Conservation (phyloP, 169 alveolate species). For the Plasmodium cynomolgi region DNA sequence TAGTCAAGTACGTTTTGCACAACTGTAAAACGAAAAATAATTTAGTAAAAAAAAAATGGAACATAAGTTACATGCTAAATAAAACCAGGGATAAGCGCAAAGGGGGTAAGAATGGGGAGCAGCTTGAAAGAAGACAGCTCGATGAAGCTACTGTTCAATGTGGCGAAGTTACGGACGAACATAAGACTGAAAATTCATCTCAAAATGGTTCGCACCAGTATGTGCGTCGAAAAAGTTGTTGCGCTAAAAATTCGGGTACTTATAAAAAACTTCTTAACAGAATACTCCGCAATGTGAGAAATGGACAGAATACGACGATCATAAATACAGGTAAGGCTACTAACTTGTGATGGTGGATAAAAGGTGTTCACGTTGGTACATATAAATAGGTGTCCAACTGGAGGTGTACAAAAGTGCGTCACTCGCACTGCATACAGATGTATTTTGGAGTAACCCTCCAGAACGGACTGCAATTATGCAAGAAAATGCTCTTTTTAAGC, state of each 20-base stretch:
- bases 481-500: background rate
- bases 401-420: background rate
- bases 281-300: conserved; percentile 3
- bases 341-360: background rate
- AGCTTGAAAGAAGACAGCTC: background rate
- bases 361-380: background rate
- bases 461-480: background rate
- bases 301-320: conserved; percentile 16
- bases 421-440: background rate
- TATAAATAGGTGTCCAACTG: background rate
- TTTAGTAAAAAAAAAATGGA: conserved; percentile 62
- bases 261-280: conserved; percentile 12
- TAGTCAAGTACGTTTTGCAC: conserved; percentile 17
- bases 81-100: conserved; percentile 14
- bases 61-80: conserved; percentile 25
- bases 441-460: background rate
- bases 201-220: background rate
- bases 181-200: background rate
- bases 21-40: conserved; percentile 15
- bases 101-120: background rate
- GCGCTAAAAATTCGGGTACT: background rate
- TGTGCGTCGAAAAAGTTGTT: background rate
- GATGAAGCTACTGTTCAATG: background rate
- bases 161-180: background rate
- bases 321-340: conserved; percentile 42